Evolutionary conservation across 2,329 filamentous ascomycete genomes (phyloP).

Genomic region (Cadophora malorum): DNA sequence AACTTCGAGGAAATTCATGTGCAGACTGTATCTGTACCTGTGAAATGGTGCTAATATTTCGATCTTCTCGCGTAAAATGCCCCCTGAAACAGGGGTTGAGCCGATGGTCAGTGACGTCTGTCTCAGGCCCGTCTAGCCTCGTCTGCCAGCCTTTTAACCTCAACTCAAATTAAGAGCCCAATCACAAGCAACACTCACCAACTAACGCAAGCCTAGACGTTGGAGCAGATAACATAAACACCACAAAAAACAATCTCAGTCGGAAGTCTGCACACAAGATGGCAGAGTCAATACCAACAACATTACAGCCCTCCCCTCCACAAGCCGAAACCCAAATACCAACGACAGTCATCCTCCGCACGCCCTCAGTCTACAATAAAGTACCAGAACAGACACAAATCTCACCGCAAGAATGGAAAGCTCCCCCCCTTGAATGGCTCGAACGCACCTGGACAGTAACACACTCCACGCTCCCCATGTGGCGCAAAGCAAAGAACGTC

Average conservation of each 20-base stretch:
- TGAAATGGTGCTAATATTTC: no score
- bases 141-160: neutral
- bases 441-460: constrained; percentile 75
- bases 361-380: constrained; percentile 6
- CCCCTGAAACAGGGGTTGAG: neutral
- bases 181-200: neutral
- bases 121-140: neutral
- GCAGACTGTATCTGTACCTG: no score
- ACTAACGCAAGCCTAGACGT: neutral
- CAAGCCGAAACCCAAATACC: neutral
- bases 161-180: neutral
- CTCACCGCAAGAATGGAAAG: neutral
- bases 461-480: constrained; percentile 80
- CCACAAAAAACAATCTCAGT: neutral
- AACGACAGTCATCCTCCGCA: constrained; percentile 10
- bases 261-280: neutral
- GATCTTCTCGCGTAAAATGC: no score
- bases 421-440: constrained; percentile 59
- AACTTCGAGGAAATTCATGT: no score
- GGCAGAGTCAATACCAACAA: neutral
- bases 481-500: constrained; percentile 80
- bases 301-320: neutral
- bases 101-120: neutral
- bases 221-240: neutral
- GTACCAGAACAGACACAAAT: neutral